Percentiles rank a stretch among this genome's conserved stretches.
Conservation (phyloP, 2,329 filamentous ascomycete genomes). For the Penicillium sumatraense region DNA sequence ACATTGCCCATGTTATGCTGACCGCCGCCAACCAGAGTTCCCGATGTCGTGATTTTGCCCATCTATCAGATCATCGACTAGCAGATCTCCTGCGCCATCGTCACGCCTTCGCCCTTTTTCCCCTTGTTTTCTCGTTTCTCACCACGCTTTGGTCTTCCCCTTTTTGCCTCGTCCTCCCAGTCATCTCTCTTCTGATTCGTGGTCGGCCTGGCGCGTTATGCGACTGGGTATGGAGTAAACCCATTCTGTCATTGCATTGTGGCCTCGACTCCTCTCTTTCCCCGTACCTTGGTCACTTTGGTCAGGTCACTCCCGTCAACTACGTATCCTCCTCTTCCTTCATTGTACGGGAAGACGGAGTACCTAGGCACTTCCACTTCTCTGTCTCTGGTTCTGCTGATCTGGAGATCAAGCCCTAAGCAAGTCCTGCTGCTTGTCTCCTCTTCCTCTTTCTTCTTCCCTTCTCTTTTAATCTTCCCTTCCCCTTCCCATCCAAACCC, state of each 20-base stretch:
- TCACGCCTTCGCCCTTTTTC: neutral
- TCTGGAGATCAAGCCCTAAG: conserved; percentile 2
- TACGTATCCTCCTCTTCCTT: neutral
- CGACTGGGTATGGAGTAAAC: conserved; percentile 15
- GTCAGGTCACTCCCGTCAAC: no score
- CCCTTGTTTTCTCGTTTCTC: conserved; percentile 5
- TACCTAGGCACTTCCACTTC: neutral
- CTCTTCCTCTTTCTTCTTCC: neutral
- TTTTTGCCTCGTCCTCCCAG: neutral
- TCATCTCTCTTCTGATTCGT: neutral
- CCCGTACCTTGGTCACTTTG: neutral
- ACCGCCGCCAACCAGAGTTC: conserved; percentile 27
- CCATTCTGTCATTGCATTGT: neutral
- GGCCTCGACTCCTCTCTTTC: neutral
- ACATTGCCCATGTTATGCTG: neutral
- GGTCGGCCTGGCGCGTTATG: conserved; percentile 33
- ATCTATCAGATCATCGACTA: conserved; percentile 46
- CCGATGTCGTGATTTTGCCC: conserved; percentile 51
- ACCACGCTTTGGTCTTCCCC: neutral
- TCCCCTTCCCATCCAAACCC: conserved; percentile 9
- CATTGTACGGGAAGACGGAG: neutral
- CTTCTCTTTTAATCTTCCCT: conserved; percentile 3
- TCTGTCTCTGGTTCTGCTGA: conserved; percentile 4
- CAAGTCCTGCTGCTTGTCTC: neutral
- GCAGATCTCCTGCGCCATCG: conserved; percentile 8